These are phyloP conservation scores for Carpinus fangiana DNA, from an alignment of 306 rosid species.

Conservation along the genomic window DNA sequence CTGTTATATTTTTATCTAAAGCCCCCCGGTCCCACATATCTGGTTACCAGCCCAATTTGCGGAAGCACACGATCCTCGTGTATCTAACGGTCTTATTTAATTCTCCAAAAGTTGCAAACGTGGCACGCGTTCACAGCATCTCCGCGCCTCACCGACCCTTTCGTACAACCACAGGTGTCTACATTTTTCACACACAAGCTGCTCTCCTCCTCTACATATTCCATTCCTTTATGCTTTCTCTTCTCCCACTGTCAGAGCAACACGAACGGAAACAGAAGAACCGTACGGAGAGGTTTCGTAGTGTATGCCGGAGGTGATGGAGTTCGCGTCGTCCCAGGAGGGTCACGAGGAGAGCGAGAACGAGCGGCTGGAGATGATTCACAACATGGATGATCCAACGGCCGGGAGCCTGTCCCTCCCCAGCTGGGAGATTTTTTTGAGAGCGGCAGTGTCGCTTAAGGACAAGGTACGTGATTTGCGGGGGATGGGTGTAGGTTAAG, in stretches of 20 bases:
- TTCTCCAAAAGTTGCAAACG: neutral
- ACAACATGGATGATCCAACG: slow-evolving; percentile 36
- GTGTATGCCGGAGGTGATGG: slow-evolving; percentile 42
- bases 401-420: slow-evolving; percentile 39
- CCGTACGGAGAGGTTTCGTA: neutral
- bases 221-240: neutral
- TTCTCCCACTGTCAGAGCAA: neutral
- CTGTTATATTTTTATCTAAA: neutral
- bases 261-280: neutral
- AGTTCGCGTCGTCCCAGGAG: slow-evolving; percentile 33
- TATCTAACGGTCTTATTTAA: neutral
- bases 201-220: neutral
- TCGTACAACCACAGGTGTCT: neutral
- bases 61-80: neutral
- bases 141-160: slow-evolving; percentile 24
- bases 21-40: neutral
- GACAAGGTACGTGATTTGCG: slow-evolving; percentile 47
- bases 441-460: slow-evolving; percentile 71
- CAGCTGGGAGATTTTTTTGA: slow-evolving; percentile 36
- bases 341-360: slow-evolving; percentile 40
- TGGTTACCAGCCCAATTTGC: neutral
- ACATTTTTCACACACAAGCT: neutral
- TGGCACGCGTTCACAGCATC: slow-evolving; percentile 13
- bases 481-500: neutral
- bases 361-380: slow-evolving; percentile 40